Evolutionary conservation across 2,329 filamentous ascomycete species (phyloP).

Genomic region (Claviceps pusilla): DNA sequence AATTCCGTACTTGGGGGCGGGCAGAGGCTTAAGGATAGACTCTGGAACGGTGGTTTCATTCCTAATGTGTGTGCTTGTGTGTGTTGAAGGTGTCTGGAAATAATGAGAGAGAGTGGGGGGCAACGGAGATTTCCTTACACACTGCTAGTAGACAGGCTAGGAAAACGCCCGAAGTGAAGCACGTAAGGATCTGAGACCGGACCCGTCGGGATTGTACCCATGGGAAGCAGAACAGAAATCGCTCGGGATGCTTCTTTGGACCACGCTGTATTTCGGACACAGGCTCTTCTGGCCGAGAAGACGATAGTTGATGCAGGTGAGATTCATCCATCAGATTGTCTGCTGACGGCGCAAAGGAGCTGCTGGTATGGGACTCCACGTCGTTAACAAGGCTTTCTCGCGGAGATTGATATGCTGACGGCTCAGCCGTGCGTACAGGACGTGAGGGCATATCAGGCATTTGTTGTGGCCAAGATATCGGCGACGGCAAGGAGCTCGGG

Average conservation of each 20-base stretch:
- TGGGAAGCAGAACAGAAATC: slow-evolving; percentile 40
- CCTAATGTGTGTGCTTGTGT: background rate
- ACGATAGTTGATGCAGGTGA: background rate
- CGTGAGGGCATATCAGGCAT: background rate
- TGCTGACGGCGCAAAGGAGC: background rate
- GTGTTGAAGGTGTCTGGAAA: background rate
- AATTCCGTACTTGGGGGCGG: background rate
- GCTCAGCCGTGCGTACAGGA: background rate
- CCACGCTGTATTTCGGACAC: background rate
- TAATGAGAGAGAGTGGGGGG: background rate
- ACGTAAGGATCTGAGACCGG: slow-evolving; percentile 41
- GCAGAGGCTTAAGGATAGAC: background rate
- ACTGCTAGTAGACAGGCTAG: slow-evolving; percentile 43
- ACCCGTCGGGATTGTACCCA: slow-evolving; percentile 38
- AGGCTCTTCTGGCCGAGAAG: background rate
- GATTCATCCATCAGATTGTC: background rate
- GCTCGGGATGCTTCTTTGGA: slow-evolving; percentile 12
- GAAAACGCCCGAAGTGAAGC: slow-evolving; percentile 50
- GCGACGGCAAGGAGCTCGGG: slow-evolving; percentile 6
- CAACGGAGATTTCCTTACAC: slow-evolving; percentile 37
- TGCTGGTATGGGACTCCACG: background rate
- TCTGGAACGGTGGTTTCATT: background rate
- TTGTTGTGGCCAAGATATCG: background rate
- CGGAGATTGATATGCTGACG: background rate
- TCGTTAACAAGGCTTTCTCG: background rate